phyloP scores from a whole-genome alignment of 495 filamentous ascomycete species.

The Chaetomium tenue region DNA sequence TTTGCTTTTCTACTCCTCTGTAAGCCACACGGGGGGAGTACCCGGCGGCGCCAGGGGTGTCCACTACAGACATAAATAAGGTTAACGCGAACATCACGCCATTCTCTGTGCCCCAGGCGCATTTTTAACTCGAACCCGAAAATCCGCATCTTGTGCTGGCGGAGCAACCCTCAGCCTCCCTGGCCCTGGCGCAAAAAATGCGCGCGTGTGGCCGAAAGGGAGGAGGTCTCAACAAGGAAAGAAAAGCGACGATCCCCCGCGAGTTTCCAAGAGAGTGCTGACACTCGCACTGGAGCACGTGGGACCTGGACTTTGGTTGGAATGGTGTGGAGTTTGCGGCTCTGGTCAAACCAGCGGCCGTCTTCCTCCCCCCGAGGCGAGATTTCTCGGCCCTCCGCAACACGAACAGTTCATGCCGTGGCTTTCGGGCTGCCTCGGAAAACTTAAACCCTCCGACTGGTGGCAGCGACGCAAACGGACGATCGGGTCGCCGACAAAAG shows the following conservation, averaged over 20 bases:
- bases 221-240: background rate
- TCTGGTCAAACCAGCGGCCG: background rate
- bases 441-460: too few relatives aligned
- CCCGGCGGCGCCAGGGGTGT: too few relatives aligned
- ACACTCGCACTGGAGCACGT: background rate
- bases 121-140: background rate
- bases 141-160: background rate
- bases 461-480: too few relatives aligned
- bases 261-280: background rate
- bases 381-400: background rate
- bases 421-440: too few relatives aligned
- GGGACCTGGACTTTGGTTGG: too few relatives aligned
- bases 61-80: too few relatives aligned
- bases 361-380: background rate
- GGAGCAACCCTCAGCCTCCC: too few relatives aligned
- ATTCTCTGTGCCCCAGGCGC: too few relatives aligned
- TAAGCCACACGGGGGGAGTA: too few relatives aligned
- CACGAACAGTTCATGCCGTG: background rate
- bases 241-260: background rate
- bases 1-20: background rate
- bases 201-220: background rate
- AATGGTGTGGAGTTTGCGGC: background rate
- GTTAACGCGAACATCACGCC: too few relatives aligned
- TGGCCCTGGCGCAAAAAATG: background rate
- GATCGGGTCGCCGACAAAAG: background rate